Conservation (phyloP, 345 rosid genomes). For the Lagerstroemia speciosa region DNA sequence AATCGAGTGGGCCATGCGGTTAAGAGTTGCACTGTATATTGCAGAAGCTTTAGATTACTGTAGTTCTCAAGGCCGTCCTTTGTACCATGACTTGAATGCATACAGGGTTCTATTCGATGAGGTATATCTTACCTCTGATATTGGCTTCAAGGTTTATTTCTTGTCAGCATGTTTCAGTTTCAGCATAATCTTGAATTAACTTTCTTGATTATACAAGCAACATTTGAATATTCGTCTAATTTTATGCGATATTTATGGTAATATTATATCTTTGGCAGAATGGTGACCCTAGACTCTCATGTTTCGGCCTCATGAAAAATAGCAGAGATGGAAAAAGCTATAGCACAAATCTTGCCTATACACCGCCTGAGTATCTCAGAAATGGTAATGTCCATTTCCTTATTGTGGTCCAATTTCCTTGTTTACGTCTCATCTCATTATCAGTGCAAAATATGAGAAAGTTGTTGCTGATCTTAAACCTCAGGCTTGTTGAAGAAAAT, state of each 20-base stretch:
- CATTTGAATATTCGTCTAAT: neutral
- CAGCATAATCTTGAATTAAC: too few relatives aligned
- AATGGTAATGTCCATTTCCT: slow-evolving; percentile 34
- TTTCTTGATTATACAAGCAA: too few relatives aligned
- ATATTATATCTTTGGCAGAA: slow-evolving; percentile 33
- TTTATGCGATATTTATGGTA: neutral
- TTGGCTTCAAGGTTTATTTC: neutral
- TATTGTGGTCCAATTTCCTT: neutral
- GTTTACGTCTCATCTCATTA: neutral
- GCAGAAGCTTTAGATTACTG: slow-evolving; percentile 82
- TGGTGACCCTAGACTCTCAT: slow-evolving; percentile 87
- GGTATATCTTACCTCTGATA: slow-evolving; percentile 27
- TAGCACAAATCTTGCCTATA: slow-evolving; percentile 91
- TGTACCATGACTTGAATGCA: slow-evolving; percentile 71
- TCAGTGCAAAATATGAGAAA: too few relatives aligned
- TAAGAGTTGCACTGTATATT: slow-evolving; percentile 59
- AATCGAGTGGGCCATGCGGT: slow-evolving; percentile 69
- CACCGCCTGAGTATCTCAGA: slow-evolving; percentile 79
- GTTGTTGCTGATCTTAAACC: too few relatives aligned
- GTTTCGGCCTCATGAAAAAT: slow-evolving; percentile 83
- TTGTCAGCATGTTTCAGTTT: too few relatives aligned
- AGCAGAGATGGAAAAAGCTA: slow-evolving; percentile 62
- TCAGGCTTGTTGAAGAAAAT: too few relatives aligned
- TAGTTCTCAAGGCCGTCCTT: slow-evolving; percentile 46
- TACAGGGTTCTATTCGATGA: slow-evolving; percentile 78